Evolutionary conservation across 192 early-diverging fungal genomes (phyloP).

Genomic region (Mortierella alpina): DNA sequence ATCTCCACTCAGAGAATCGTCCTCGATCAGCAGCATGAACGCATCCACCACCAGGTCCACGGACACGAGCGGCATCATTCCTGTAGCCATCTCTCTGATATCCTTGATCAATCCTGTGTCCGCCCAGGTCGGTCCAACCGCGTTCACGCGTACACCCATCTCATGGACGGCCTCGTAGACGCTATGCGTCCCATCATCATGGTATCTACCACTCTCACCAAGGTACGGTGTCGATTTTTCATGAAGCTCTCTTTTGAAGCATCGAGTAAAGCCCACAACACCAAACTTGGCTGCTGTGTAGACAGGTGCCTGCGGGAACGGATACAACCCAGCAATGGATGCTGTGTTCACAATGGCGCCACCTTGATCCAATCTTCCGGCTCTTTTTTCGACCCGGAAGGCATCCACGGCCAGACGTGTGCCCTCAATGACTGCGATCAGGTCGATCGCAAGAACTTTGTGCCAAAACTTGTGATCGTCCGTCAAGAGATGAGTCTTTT

Average conservation of each 20-base stretch:
- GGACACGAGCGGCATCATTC: slow-evolving; percentile 7
- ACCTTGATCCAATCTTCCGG: background rate
- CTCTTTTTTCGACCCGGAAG: slow-evolving; percentile 41
- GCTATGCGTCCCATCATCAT: too few species aligned
- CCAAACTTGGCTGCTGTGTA: slow-evolving; percentile 80
- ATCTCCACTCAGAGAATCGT: slow-evolving; percentile 58
- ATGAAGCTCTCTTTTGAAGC: slow-evolving; percentile 25
- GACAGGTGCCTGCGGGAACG: slow-evolving; percentile 63
- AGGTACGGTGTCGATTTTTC: too few species aligned
- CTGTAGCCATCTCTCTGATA: slow-evolving; percentile 33
- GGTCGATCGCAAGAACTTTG: slow-evolving; percentile 73
- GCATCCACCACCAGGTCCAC: slow-evolving; percentile 60
- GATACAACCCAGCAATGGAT: slow-evolving; percentile 72
- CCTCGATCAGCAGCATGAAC: slow-evolving; percentile 64
- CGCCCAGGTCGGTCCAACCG: slow-evolving; percentile 45
- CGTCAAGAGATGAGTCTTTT: slow-evolving; percentile 38
- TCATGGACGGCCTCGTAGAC: background rate
- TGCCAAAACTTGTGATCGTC: slow-evolving; percentile 54
- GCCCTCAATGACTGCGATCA: slow-evolving; percentile 73
- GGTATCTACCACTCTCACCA: too few species aligned
- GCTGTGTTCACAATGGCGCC: slow-evolving; percentile 78
- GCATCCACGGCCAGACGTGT: slow-evolving; percentile 72
- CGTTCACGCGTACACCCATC: background rate
- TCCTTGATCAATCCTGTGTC: slow-evolving; percentile 54
- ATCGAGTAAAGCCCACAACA: slow-evolving; percentile 69